Conservation (phyloP, 2,329 filamentous ascomycete genomes). For the Xylariaceae sp. region DNA sequence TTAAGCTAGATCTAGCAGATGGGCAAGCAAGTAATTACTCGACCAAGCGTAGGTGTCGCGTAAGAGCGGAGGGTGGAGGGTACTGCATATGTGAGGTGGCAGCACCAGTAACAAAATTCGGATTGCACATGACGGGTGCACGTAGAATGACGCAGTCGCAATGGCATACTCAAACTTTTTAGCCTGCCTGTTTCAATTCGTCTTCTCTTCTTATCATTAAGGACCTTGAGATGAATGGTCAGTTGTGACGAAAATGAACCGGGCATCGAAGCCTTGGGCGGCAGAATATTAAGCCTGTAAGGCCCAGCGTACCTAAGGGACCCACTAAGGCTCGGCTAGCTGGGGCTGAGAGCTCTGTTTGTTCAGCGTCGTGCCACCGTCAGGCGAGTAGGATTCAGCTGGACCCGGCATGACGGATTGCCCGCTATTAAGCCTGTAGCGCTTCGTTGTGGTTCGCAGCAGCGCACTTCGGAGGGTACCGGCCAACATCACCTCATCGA, state of each 20-base stretch:
- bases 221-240: background rate
- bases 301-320: background rate
- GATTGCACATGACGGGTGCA: too few species aligned
- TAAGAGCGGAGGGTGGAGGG: too few species aligned
- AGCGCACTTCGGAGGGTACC: conserved; percentile 17
- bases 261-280: conserved; percentile 1
- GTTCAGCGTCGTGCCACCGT: conserved; percentile 26
- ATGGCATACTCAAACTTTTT: too few species aligned
- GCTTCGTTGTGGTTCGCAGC: background rate
- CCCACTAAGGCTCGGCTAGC: background rate
- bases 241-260: conserved; percentile 15
- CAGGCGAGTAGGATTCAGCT: conserved; percentile 26
- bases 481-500: conserved; percentile 23
- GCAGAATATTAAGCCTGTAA: conserved; percentile 15
- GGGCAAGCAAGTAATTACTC: too few species aligned
- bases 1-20: too few species aligned
- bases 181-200: background rate
- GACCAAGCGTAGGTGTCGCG: too few species aligned
- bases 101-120: too few species aligned
- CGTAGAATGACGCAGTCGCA: too few species aligned
- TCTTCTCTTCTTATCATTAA: background rate
- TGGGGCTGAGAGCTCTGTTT: conserved; percentile 2
- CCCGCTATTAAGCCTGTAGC: background rate
- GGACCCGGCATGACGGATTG: conserved; percentile 9
- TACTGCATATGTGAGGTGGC: too few species aligned